Conservation (phyloP, 1,284 basidiomycete genomes). For the Polyporus tsugae region DNA sequence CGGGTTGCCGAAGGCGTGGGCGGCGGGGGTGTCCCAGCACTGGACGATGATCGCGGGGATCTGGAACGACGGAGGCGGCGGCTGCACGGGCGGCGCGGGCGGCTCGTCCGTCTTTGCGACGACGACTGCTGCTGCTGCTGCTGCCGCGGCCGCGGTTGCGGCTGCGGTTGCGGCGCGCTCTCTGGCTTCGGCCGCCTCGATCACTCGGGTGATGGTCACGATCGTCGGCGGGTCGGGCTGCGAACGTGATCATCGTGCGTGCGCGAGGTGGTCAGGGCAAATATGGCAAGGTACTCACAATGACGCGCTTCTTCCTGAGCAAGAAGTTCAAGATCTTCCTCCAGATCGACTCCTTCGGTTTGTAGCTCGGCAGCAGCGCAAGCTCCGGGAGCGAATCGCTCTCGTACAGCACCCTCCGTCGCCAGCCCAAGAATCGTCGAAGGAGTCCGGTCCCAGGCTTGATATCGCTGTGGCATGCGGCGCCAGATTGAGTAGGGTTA, state of each 20-base stretch:
- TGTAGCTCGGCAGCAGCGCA: constrained; percentile 9
- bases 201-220: background rate
- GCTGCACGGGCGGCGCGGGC: background rate
- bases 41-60: constrained; percentile 10
- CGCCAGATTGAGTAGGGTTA: background rate
- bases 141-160: background rate
- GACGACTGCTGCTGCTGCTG: background rate
- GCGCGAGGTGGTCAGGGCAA: too few relatives aligned
- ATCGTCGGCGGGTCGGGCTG: constrained; percentile 15
- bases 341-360: background rate
- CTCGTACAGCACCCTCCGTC: constrained; percentile 1
- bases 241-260: background rate
- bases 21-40: constrained; percentile 5
- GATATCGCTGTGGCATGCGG: background rate
- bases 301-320: constrained; percentile 5
- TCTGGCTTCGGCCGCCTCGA: constrained; percentile 8
- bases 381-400: constrained; percentile 8
- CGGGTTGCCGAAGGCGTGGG: background rate
- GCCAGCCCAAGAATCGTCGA: constrained; percentile 3
- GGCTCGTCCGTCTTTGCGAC: background rate
- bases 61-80: background rate
- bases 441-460: background rate
- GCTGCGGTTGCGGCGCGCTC: background rate
- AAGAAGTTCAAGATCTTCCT: constrained; percentile 6
- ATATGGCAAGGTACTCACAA: background rate